Conservation (phyloP, 768 basidiomycete species). For the Neoboletus brunneissimus region DNA sequence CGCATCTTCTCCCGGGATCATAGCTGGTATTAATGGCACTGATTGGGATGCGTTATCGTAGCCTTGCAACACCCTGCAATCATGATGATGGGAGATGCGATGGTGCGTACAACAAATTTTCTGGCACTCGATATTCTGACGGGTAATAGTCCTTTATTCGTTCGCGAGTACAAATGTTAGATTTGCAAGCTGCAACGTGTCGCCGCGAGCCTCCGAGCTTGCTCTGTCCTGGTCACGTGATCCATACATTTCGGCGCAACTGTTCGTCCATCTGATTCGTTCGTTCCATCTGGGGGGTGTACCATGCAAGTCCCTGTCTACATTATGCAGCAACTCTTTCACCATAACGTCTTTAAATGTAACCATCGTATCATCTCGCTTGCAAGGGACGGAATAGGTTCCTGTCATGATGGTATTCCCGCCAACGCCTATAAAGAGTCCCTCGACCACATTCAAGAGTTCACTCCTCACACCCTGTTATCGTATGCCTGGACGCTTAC, state of each 20-base stretch:
- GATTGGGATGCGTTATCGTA: background rate
- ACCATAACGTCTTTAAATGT: conserved; percentile 16
- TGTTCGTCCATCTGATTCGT: background rate
- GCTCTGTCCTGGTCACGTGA: conserved; percentile 27
- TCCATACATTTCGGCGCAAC: background rate
- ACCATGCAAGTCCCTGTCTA: conserved; percentile 13
- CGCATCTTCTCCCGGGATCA: background rate
- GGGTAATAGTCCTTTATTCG: background rate
- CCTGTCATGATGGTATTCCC: background rate
- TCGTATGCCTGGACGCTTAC: conserved; percentile 12
- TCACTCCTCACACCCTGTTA: conserved; percentile 1
- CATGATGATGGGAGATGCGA: background rate
- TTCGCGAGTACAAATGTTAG: conserved; percentile 1
- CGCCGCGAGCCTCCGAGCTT: conserved; percentile 22
- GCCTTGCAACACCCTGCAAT: background rate
- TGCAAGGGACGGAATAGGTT: background rate
- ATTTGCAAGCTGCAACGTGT: conserved; percentile 19
- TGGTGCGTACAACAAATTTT: background rate
- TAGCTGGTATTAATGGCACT: background rate
- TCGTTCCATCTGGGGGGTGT: background rate
- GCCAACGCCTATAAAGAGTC: conserved; percentile 17
- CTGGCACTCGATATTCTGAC: background rate
- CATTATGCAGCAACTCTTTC: conserved; percentile 22
- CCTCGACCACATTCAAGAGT: background rate
- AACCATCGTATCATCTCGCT: conserved; percentile 8